Base-by-base conservation (phyloP, 1,284 basidiomycete genomes). In the Singerocomus inundabilis region DNA sequence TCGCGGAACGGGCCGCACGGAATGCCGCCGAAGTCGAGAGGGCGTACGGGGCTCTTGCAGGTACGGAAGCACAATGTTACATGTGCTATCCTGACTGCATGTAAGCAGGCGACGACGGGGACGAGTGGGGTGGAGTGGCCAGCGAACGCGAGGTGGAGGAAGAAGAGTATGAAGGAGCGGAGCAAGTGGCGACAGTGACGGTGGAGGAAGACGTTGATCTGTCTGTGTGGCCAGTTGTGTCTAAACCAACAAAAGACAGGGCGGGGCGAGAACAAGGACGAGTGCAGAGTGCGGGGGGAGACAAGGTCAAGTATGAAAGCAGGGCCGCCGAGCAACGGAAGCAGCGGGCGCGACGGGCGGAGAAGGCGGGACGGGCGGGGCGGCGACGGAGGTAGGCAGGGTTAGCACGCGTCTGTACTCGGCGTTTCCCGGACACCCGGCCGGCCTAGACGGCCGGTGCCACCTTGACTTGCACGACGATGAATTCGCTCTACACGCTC, bases 401-500 rank as follows among this genome's bases (percentile, higher is more conserved):
- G 21, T 39, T 18, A 31, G 13, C 10, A 37, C 9, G 24, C 21
- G 21, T 21, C 1, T 72, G 11, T 70, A 44, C 24, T 18, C 40
- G 51, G 53, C 47, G 44, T 46, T 16, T 21, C 6, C 40, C 55
- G 54, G 54, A 15, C 34, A 25, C 35, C 48, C 46, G 49, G 57
- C 56, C 58, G 56, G 54, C 21, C 21, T 21, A 21, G 21, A n/a
- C n/a, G n/a, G 21, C 21, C 21, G 21, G 21, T 21, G 21, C 21
- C 21, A 21, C 21, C 2, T 21, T 21, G 21, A 32, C 25, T 16
- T 29, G 43, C 35, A 45, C 53, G 15, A 48, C 49, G 29, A 95
- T 97, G 93, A 95, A 97, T 73, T 93, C 93, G 29, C 78, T 98
- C 24, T 97, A 97, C 74, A 92, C 92, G 1, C 87, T 91, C 41